Base-by-base conservation (phyloP, 2,329 filamentous ascomycete genomes). In the Ceratocystis variospora region DNA sequence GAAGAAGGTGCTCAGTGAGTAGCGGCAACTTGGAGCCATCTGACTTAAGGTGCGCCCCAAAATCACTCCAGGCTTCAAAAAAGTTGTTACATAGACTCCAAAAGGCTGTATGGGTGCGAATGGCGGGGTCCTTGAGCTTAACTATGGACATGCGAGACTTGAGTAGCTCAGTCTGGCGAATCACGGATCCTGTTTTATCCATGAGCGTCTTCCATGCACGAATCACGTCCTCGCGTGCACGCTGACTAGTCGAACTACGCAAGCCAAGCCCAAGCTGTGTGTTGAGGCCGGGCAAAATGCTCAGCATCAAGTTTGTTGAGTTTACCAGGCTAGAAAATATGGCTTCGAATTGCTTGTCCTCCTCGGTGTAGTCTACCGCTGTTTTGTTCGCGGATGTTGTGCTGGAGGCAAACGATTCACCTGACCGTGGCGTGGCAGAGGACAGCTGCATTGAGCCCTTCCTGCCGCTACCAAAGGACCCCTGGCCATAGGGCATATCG, bases 71-170 rank as follows among this genome's bases (percentile, higher is more conserved):
- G 6, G 87, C 81, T 70, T 82, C 82, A 69, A 89, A 82, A 70
- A 90, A 90, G 70, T 80, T 81, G 75, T 87, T 90, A 77, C 89
- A 94, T 64, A 92, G 79, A 70, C 83, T 79, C 83, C 85, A 87
- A 73, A 86, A 87, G 17, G 77, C 76, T 2, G 78, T 73, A 71
- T 87, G 83, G 1, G 80, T 85, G 65, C 90, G 82, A 63, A 89
- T 82, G 10, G 85, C 86, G 6, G 89, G 88, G 71, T 96, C 91
- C 73, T 93, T 94, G 10, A 96, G 79, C 73, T 91, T 91, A 78
- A 96, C 89, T 61, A 82, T 81, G 2, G 86, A 89, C 10, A 96
- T 77, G n/a, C 87, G 83, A 48, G 79, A 79, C 71, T 88, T 87
- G 33, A 96, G 79, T 10, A 83, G 80, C 71, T 91, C 86, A 1